These are phyloP conservation scores for Phytophthora lateralis DNA, from an alignment of 352 stramenopile species.

Conservation along the genomic window DNA sequence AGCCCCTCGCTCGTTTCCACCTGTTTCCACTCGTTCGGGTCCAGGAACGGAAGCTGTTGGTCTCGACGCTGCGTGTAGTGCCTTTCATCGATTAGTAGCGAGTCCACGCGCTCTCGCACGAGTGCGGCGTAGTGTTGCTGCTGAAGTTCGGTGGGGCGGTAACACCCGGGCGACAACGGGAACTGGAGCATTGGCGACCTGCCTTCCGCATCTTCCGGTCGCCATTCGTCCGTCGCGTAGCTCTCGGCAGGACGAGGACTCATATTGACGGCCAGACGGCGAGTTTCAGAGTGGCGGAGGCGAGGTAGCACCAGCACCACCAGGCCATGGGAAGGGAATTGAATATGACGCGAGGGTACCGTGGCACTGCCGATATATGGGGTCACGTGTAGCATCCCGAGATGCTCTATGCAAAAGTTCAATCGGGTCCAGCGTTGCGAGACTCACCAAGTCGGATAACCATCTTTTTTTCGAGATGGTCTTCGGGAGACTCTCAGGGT, in stretches of 20 bases:
- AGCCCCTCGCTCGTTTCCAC: slow-evolving; percentile 36
- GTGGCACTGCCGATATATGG: neutral
- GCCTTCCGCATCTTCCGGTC: slow-evolving; percentile 21
- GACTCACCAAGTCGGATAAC: neutral
- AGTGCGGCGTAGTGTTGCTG: slow-evolving; percentile 40
- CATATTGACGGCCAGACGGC: slow-evolving; percentile 9
- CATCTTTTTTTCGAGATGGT: neutral
- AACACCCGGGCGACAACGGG: slow-evolving; percentile 35
- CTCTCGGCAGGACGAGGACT: neutral
- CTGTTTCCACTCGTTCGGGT: slow-evolving; percentile 56
- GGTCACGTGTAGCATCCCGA: neutral
- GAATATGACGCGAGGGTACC: slow-evolving; percentile 1
- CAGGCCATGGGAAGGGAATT: neutral
- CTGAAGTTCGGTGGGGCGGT: slow-evolving; percentile 36
- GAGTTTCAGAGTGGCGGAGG: slow-evolving; percentile 23
- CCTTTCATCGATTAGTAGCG: slow-evolving; percentile 42
- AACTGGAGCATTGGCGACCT: slow-evolving; percentile 30
- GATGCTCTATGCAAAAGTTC: neutral
- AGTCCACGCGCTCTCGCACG: slow-evolving; percentile 40
- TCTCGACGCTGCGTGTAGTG: slow-evolving; percentile 31
- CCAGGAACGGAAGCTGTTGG: slow-evolving; percentile 32
- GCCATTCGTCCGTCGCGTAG: slow-evolving; percentile 23
- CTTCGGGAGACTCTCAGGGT: too few relatives aligned
- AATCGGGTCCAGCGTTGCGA: neutral
- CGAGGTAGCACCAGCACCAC: too few relatives aligned